These are phyloP conservation scores for Passiflora organensis DNA, from an alignment of 345 rosid species.

Conservation along the genomic window DNA sequence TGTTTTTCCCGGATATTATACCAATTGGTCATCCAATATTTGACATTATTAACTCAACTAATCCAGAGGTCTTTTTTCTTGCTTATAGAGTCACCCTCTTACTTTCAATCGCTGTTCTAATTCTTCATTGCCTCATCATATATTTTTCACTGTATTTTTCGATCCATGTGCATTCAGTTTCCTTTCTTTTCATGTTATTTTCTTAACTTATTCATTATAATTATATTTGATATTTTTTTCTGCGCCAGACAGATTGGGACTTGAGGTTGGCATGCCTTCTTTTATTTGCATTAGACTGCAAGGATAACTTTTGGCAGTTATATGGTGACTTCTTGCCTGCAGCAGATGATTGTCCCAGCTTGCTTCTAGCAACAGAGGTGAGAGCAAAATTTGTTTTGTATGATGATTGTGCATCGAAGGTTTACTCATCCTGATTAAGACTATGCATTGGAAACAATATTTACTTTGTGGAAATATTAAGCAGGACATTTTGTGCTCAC, in stretches of 20 bases:
- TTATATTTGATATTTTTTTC: conserved; percentile 8
- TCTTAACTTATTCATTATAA: neutral
- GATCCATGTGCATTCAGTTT: neutral
- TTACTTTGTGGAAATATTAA: too few species aligned
- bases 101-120: neutral
- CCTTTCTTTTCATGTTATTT: conserved; percentile 1
- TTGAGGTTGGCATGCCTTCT: conserved; percentile 90
- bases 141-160: neutral
- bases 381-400: neutral
- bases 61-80: conserved; percentile 61
- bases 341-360: conserved; percentile 75
- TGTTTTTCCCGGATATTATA: conserved; percentile 92
- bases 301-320: conserved; percentile 82
- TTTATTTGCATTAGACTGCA: conserved; percentile 64
- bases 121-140: neutral
- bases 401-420: too few species aligned
- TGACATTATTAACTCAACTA: conserved; percentile 79
- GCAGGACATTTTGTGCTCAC: too few species aligned
- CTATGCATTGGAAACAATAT: too few species aligned
- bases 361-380: conserved; percentile 96
- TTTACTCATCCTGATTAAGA: too few species aligned
- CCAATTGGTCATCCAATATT: conserved; percentile 95
- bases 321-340: conserved; percentile 88
- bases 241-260: conserved; percentile 90
- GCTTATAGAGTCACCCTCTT: conserved; percentile 5